Percentiles rank a stretch among this genome's conserved stretches.
Evolutionary conservation across 371 early-diverging fungal genomes (phyloP).

Genomic region (Mucor indicus): DNA sequence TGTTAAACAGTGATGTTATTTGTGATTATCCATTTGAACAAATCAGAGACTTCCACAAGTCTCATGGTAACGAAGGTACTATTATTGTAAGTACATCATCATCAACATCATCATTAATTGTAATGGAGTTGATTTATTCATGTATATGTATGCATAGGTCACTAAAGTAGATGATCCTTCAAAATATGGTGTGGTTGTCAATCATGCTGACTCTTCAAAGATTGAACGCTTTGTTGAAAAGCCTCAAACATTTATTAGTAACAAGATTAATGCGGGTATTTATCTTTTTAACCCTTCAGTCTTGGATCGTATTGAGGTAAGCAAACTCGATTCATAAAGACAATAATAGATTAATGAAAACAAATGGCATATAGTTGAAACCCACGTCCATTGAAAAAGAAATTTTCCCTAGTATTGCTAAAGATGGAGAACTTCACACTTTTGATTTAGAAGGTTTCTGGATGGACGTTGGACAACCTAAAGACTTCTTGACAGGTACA

Average conservation of each 20-base stretch:
- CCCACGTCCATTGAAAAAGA: slow-evolving; percentile 99
- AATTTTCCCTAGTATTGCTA: slow-evolving; percentile 95
- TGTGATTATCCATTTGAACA: slow-evolving; percentile 97
- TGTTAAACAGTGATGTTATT: slow-evolving; percentile 99
- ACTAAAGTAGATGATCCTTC: slow-evolving; percentile 99
- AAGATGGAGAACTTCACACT: slow-evolving; percentile 81
- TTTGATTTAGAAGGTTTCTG: slow-evolving; percentile 98
- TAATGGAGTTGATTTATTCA: not conserved
- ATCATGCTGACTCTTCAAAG: slow-evolving; percentile 58
- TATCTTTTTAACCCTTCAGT: slow-evolving; percentile 95
- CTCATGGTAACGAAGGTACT: slow-evolving; percentile 93
- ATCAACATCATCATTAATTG: not conserved
- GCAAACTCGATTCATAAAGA: not conserved
- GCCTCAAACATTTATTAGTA: slow-evolving; percentile 92
- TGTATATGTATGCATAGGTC: slow-evolving; percentile 40
- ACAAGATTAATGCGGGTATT: slow-evolving; percentile 99
- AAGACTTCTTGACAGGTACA: slow-evolving; percentile 97
- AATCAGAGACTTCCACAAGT: slow-evolving; percentile 84
- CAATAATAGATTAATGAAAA: not conserved
- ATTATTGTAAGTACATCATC: slow-evolving; percentile 65
- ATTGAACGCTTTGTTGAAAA: slow-evolving; percentile 99
- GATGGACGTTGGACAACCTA: slow-evolving; percentile 99
- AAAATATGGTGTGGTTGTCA: slow-evolving; percentile 97
- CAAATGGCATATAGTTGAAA: slow-evolving; percentile 55
- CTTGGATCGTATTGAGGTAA: slow-evolving; percentile 87